Percentiles rank a stretch among this genome's conserved stretches.
Conservation (phyloP, 768 basidiomycete species). For the Porphyrellus cyaneotinctus region DNA sequence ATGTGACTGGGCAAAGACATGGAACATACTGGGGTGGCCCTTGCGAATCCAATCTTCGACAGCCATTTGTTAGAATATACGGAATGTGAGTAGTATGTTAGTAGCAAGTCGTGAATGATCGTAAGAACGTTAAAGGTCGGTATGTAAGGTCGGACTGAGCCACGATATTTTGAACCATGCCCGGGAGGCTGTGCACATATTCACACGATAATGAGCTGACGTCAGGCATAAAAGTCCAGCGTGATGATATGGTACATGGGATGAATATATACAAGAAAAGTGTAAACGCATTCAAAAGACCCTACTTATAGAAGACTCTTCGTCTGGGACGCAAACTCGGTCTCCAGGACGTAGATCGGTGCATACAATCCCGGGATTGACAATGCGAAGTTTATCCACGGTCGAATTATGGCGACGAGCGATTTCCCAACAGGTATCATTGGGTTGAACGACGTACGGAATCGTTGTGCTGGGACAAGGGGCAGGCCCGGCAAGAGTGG, state of each 20-base stretch:
- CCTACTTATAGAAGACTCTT: constrained; percentile 32
- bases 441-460: constrained; percentile 49
- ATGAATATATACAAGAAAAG: constrained; percentile 8
- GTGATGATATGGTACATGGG: constrained; percentile 19
- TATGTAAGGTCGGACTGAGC: constrained; percentile 5
- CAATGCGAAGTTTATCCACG: constrained; percentile 47
- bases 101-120: constrained; percentile 28
- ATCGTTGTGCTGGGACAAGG: constrained; percentile 36
- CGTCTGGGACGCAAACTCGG: constrained; percentile 54
- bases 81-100: constrained; percentile 13
- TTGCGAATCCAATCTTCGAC: constrained; percentile 41
- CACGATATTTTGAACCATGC: constrained; percentile 21
- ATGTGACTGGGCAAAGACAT: not conserved
- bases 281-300: constrained; percentile 18
- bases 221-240: constrained; percentile 7
- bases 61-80: constrained; percentile 28
- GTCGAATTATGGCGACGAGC: constrained; percentile 44
- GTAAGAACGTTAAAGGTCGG: constrained; percentile 7
- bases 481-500: constrained; percentile 24
- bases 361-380: constrained; percentile 54
- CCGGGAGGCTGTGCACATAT: constrained; percentile 19
- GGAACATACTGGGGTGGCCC: constrained; percentile 52
- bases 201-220: constrained; percentile 21
- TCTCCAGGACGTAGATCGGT: constrained; percentile 57
- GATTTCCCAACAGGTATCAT: constrained; percentile 67